Conservation (phyloP, 1,139 yeast genomes). For the Saccharomyces hybrid region DNA sequence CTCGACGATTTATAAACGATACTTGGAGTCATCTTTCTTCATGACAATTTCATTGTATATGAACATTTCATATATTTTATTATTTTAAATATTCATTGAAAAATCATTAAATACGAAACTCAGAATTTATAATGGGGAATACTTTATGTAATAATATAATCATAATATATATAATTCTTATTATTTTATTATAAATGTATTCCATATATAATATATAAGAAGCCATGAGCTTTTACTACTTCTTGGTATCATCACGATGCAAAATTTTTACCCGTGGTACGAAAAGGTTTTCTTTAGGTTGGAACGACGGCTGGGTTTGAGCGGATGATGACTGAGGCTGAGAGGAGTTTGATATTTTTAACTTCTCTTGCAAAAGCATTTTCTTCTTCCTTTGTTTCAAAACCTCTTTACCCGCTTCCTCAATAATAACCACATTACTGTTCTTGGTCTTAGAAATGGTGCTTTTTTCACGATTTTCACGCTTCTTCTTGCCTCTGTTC, state of each 20-base stretch:
- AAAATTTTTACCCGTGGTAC: neutral
- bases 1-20: neutral
- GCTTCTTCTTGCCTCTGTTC: constrained; percentile 5
- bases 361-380: constrained; percentile 9
- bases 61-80: neutral
- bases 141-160: too few species aligned
- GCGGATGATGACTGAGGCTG: neutral
- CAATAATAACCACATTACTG: constrained; percentile 28
- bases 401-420: constrained; percentile 29
- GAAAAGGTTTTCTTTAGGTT: neutral
- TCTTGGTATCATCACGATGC: neutral
- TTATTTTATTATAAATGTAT: too few species aligned
- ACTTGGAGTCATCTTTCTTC: neutral
- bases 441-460: constrained; percentile 6
- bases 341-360: neutral
- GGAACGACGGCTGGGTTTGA: neutral
- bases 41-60: neutral
- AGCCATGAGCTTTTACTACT: neutral
- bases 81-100: neutral
- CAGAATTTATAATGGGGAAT: too few species aligned
- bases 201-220: neutral
- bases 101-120: neutral
- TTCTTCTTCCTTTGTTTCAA: constrained; percentile 21
- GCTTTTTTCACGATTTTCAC: neutral
- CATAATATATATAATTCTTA: too few species aligned